phyloP scores from a whole-genome alignment of 108 stramenopile species.

The Skeletonema costatum region DNA sequence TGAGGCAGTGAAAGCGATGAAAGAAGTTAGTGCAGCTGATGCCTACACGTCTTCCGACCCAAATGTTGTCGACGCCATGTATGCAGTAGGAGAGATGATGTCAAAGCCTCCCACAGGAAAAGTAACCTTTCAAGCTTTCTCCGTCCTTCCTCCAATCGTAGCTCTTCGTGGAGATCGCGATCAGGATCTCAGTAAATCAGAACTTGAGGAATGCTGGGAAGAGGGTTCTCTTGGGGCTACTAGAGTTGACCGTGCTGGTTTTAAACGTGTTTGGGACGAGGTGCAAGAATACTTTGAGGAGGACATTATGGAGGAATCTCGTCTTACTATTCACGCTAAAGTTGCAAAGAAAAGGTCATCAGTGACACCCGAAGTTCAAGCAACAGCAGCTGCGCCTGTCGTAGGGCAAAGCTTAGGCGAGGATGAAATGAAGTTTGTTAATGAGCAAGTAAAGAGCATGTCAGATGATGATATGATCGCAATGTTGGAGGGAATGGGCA shows the following conservation, averaged over 20 bases:
- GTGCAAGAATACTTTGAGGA: conserved; percentile 81
- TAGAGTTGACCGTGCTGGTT: conserved; percentile 64
- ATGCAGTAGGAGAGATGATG: conserved; percentile 66
- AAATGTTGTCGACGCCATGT: conserved; percentile 73
- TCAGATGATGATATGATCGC: conserved; percentile 55
- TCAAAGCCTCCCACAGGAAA: conserved; percentile 57
- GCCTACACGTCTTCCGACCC: conserved; percentile 52
- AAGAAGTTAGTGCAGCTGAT: conserved; percentile 34
- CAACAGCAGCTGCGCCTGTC: conserved; percentile 9
- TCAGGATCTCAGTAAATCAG: conserved; percentile 55
- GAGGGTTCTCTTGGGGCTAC: conserved; percentile 65
- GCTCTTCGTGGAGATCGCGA: conserved; percentile 57
- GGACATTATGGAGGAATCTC: conserved; percentile 69
- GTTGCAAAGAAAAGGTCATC: conserved; percentile 39
- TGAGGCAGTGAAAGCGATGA: conserved; percentile 49
- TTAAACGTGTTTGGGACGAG: conserved; percentile 79
- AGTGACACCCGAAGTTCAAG: conserved; percentile 6
- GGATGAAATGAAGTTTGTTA: conserved; percentile 58
- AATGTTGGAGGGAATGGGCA: conserved; percentile 65
- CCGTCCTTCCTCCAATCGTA: conserved; percentile 62
- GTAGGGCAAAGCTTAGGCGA: conserved; percentile 51
- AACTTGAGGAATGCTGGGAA: conserved; percentile 73
- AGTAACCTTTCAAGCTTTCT: conserved; percentile 69
- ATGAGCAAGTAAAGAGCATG: conserved; percentile 68
- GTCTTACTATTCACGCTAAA: conserved; percentile 32